Conservation (phyloP, 2,329 filamentous ascomycete species). For the Alternaria sp. region DNA sequence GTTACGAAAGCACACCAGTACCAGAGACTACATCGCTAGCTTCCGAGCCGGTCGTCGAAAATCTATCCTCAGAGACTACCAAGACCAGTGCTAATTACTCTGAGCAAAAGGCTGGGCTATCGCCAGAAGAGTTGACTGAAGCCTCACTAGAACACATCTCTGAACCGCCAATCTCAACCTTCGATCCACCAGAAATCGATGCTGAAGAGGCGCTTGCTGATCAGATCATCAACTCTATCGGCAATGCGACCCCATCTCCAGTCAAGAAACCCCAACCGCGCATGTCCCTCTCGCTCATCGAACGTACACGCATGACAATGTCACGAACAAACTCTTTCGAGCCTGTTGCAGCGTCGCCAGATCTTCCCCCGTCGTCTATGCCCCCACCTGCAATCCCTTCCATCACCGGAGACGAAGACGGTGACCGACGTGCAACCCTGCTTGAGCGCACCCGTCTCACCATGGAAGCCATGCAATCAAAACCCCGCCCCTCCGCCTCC, state of each 20-base stretch:
- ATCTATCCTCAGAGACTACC: constrained; percentile 12
- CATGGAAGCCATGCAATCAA: constrained; percentile 69
- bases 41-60: constrained; percentile 17
- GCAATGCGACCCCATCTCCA: constrained; percentile 53
- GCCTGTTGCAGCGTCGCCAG: constrained; percentile 38
- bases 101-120: constrained; percentile 12
- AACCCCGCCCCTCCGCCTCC: constrained; percentile 29
- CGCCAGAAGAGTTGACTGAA: constrained; percentile 17
- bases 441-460: constrained; percentile 82
- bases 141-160: constrained; percentile 28
- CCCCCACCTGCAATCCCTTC: constrained; percentile 26
- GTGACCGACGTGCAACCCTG: constrained; percentile 53
- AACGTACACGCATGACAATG: constrained; percentile 60
- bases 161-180: constrained; percentile 25
- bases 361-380: constrained; percentile 24
- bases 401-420: constrained; percentile 7
- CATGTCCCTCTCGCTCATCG: constrained; percentile 56
- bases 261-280: constrained; percentile 50
- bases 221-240: constrained; percentile 53
- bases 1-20: constrained; percentile 10
- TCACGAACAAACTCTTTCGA: constrained; percentile 44
- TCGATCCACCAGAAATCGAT: constrained; percentile 32
- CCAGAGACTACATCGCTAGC: constrained; percentile 15
- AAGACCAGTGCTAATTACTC: constrained; percentile 11
- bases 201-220: constrained; percentile 49